phyloP scores from a whole-genome alignment of 2,329 filamentous ascomycete species.

The Phaeomoniella chlamydospora region DNA sequence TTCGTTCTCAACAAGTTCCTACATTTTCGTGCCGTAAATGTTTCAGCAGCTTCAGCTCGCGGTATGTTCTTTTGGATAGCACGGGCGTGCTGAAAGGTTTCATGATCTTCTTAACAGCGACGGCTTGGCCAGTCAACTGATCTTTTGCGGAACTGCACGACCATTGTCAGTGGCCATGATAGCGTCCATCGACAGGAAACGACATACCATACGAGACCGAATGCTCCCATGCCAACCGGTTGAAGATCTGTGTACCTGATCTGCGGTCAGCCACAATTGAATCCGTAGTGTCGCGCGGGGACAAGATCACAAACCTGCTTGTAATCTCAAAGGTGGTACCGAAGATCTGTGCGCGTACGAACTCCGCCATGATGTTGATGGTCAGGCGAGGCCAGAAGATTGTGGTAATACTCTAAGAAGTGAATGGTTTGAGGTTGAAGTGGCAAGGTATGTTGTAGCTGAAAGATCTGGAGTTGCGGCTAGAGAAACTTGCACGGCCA shows the following conservation, averaged over 20 bases:
- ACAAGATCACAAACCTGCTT: conserved; percentile 53
- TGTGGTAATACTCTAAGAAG: too few relatives aligned
- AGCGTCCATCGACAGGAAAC: conserved; percentile 2
- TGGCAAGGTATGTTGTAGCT: conserved; percentile 1
- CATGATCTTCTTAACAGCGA: conserved; percentile 99
- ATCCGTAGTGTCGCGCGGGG: conserved; percentile 4
- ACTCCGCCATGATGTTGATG: conserved; percentile 74
- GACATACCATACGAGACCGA: conserved; percentile 87
- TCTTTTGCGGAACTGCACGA: conserved; percentile 75
- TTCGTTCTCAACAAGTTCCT: conserved; percentile 15
- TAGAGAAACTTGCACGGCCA: not conserved
- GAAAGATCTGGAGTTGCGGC: not conserved
- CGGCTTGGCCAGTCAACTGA: conserved; percentile 90
- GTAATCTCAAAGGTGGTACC: conserved; percentile 99
- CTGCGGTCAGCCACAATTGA: conserved; percentile 11
- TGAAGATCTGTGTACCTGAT: conserved; percentile 90
- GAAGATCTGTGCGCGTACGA: conserved; percentile 97
- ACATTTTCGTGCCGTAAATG: conserved; percentile 96
- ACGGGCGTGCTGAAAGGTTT: conserved; percentile 99
- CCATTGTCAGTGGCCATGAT: conserved; percentile 3
- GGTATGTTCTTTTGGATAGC: conserved; percentile 91
- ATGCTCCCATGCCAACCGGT: conserved; percentile 97
- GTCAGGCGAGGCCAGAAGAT: too few relatives aligned
- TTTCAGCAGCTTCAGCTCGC: conserved; percentile 93
- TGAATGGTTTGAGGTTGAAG: not conserved